Conservation (phyloP, 768 basidiomycete genomes). For the Podaxis pistillaris region DNA sequence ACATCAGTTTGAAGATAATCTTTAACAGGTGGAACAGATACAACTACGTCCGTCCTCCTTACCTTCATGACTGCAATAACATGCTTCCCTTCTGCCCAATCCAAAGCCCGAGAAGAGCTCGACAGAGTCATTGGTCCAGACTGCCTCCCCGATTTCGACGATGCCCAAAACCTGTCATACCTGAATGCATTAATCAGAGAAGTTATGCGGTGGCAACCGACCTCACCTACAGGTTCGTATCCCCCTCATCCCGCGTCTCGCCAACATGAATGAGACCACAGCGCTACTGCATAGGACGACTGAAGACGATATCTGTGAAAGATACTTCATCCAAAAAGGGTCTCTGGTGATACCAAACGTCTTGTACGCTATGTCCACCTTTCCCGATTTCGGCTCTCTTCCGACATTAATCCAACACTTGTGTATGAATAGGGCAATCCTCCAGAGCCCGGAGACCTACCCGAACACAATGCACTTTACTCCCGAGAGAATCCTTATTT, state of each 20-base stretch:
- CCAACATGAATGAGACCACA: slow-evolving; percentile 5
- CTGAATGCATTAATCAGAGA: slow-evolving; percentile 36
- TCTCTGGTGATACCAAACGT: slow-evolving; percentile 33
- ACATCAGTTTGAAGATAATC: slow-evolving; percentile 10
- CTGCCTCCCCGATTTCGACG: slow-evolving; percentile 37
- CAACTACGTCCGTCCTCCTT: slow-evolving; percentile 22
- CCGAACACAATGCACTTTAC: slow-evolving; percentile 32
- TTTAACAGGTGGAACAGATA: slow-evolving; percentile 22
- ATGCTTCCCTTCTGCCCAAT: slow-evolving; percentile 35
- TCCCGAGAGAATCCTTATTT: slow-evolving; percentile 41
- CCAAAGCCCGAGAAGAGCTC: slow-evolving; percentile 38
- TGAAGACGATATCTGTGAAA: slow-evolving; percentile 44
- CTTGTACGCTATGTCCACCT: slow-evolving; percentile 23
- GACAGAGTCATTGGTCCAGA: slow-evolving; percentile 35
- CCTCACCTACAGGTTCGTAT: slow-evolving; percentile 27
- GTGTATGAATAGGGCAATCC: slow-evolving; percentile 26
- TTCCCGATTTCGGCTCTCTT: neutral
- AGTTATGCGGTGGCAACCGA: slow-evolving; percentile 28
- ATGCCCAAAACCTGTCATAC: slow-evolving; percentile 36
- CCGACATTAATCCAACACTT: neutral
- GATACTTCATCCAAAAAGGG: slow-evolving; percentile 43
- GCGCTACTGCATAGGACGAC: slow-evolving; percentile 32
- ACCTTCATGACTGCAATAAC: slow-evolving; percentile 41
- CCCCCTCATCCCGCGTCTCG: neutral
- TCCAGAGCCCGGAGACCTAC: slow-evolving; percentile 27